A percentile compares a stretch with the other conserved stretches of the same genome.
phyloP scores from a whole-genome alignment of 192 early-diverging fungal species.

The Allomyces javanicus region DNA sequence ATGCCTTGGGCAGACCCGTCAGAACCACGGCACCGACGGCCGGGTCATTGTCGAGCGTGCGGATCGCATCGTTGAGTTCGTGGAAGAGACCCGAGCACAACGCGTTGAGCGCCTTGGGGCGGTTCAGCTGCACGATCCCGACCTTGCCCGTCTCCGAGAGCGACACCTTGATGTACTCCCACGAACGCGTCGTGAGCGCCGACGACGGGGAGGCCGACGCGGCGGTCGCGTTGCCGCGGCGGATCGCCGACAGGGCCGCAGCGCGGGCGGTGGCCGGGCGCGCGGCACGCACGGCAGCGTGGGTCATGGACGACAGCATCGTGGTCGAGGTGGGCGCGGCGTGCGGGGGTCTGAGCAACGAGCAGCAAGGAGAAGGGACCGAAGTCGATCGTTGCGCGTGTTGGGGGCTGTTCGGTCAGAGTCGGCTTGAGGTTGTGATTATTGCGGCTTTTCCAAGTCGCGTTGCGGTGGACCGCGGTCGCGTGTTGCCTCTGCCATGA shows the following conservation, averaged over 20 bases:
- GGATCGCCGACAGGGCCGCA: background rate
- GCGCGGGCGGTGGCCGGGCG: background rate
- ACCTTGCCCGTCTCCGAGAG: slow-evolving; percentile 48
- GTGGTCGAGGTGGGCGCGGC: too few relatives aligned
- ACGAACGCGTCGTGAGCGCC: slow-evolving; percentile 1
- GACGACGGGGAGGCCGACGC: too few relatives aligned
- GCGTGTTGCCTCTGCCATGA: too few relatives aligned
- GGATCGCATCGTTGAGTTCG: slow-evolving; percentile 77
- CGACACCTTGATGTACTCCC: slow-evolving; percentile 28
- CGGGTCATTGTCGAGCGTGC: slow-evolving; percentile 50
- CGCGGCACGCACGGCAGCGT: background rate
- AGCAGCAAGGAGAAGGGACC: too few relatives aligned
- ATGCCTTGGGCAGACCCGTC: slow-evolving; percentile 87
- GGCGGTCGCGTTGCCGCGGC: too few relatives aligned
- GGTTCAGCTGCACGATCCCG: slow-evolving; percentile 73
- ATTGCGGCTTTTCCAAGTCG: too few relatives aligned
- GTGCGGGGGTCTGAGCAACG: too few relatives aligned
- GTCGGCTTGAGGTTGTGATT: too few relatives aligned
- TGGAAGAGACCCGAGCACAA: slow-evolving; percentile 77
- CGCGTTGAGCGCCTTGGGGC: slow-evolving; percentile 93
- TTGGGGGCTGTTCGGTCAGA: too few relatives aligned
- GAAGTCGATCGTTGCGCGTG: too few relatives aligned
- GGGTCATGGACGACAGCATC: too few relatives aligned
- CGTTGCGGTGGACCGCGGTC: too few relatives aligned
- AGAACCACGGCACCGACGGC: slow-evolving; percentile 77